These are phyloP conservation scores for Antarctomyces pellizariae DNA, from an alignment of 495 filamentous ascomycete species.

Conservation along the genomic window DNA sequence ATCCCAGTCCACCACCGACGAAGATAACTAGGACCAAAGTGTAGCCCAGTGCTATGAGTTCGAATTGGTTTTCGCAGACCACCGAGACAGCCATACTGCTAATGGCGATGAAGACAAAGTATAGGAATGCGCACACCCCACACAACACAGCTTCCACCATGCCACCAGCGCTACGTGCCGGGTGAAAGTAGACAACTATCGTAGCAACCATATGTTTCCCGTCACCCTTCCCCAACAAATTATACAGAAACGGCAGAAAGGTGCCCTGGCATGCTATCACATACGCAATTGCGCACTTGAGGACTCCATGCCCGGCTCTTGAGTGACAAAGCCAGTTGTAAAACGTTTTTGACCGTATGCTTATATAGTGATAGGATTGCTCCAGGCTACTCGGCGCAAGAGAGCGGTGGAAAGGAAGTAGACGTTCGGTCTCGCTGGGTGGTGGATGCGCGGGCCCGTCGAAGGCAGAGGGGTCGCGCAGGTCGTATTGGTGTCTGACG, in stretches of 20 bases:
- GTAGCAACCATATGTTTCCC: conserved; percentile 93
- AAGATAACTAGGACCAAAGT: conserved; percentile 65
- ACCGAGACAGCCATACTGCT: conserved; percentile 71
- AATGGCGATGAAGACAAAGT: conserved; percentile 59
- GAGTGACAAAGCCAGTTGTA: conserved; percentile 23
- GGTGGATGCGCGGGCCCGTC: conserved; percentile 10
- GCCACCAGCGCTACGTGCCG: conserved; percentile 69
- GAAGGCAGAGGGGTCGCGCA: conserved; percentile 17
- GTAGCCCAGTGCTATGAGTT: conserved; percentile 49
- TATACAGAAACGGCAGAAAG: conserved; percentile 50
- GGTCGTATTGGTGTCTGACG: conserved; percentile 29
- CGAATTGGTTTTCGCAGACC: conserved; percentile 40
- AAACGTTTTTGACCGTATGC: conserved; percentile 10
- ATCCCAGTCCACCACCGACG: conserved; percentile 69
- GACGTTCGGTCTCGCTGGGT: conserved; percentile 1
- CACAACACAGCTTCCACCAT: conserved; percentile 82
- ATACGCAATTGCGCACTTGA: conserved; percentile 91
- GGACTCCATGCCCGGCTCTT: conserved; percentile 43
- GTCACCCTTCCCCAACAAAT: conserved; percentile 61
- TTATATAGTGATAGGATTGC: conserved; percentile 11
- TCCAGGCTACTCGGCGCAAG: conserved; percentile 12
- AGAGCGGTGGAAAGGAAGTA: conserved; percentile 8
- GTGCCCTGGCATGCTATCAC: conserved; percentile 72
- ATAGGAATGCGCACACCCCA: conserved; percentile 57
- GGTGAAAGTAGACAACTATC: conserved; percentile 88